Evolutionary conservation across 2,329 filamentous ascomycete species (phyloP), one percentile per base, ranked within the genome.

Genomic region (Ilyonectria robusta): DNA sequence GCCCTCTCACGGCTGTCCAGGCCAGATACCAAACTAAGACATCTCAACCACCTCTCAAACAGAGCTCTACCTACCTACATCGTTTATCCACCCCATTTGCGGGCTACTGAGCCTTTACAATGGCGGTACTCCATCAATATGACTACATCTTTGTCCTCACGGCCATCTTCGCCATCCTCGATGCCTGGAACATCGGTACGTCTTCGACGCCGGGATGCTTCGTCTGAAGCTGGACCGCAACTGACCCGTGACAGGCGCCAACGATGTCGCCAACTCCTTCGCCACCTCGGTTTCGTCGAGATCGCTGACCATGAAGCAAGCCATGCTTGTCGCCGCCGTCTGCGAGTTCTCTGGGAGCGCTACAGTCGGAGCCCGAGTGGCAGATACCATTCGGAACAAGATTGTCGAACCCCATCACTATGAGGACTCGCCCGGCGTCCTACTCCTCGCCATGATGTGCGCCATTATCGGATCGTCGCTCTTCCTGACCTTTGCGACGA

Each of bases 141-240:
- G 84, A 85, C 70, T 89, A 88, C 72, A 81, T 89, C 65, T 89
- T 89, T 76, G 86, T 82, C 71, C 83, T 89, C 62, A 86, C 85
- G 68, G 84, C 84, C 23, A 80, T 88, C 61, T 89, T 89, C 77
- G 85, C 87, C 31, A 83, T 87, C 61, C 83, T 89, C 33, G 87
- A 89, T 78, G 86, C 86, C 21, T 89, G 84, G 84, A 89, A 89
- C 76, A 89, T 89, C 69, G 87, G 87, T 83, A 67, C 64, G 79
- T 72, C 2, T 10, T 1, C 17, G 7, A 11, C 44, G 4, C 2
- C 9, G 42, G 21, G 8, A 1, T 11, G 13, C 11, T 37, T 31
- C 11, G 11, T 19, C 3, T 3, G 4, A 1, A 13, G 15, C 13
- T 47, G 54, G 66, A 66, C 66, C 1, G 21, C 21, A 4, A 8